Percentiles rank a stretch among this genome's conserved stretches.
phyloP scores from a whole-genome alignment of 2,329 filamentous ascomycete genomes.

The Leptographium flavum region DNA sequence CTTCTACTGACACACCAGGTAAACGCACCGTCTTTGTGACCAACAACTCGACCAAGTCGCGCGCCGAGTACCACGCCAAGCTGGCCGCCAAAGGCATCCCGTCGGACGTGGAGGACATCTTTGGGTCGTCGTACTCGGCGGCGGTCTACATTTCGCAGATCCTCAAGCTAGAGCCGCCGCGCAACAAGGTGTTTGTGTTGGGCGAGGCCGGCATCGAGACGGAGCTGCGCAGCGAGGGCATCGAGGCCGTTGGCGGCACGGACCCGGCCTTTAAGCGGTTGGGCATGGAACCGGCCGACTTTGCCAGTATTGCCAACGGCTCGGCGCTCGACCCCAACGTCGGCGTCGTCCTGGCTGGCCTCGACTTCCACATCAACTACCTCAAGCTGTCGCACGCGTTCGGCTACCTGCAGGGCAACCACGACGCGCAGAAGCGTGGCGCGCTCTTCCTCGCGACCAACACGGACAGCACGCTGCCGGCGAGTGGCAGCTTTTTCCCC shows the following conservation, averaged over 20 bases:
- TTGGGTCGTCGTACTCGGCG: conserved; percentile 87
- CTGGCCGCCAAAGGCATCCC: conserved; percentile 70
- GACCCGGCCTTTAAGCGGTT: conserved; percentile 57
- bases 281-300: conserved; percentile 71
- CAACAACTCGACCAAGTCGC: conserved; percentile 97
- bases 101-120: conserved; percentile 74
- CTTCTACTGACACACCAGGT: conserved; percentile 32
- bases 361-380: conserved; percentile 94
- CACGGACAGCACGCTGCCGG: conserved; percentile 77
- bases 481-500: conserved; percentile 70
- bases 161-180: conserved; percentile 59
- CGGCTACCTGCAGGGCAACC: conserved; percentile 68
- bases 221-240: conserved; percentile 66
- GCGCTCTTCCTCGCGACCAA: conserved; percentile 90
- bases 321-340: conserved; percentile 74
- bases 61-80: conserved; percentile 85
- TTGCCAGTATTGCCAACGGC: conserved; percentile 59
- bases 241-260: conserved; percentile 75
- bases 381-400: conserved; percentile 74
- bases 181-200: conserved; percentile 88
- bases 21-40: conserved; percentile 94
- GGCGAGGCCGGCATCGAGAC: conserved; percentile 86
- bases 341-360: conserved; percentile 72
- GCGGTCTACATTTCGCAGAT: conserved; percentile 94
- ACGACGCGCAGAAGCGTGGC: conserved; percentile 62